phyloP scores from a whole-genome alignment of 1,139 yeast species.

The Yarrowia galli region DNA sequence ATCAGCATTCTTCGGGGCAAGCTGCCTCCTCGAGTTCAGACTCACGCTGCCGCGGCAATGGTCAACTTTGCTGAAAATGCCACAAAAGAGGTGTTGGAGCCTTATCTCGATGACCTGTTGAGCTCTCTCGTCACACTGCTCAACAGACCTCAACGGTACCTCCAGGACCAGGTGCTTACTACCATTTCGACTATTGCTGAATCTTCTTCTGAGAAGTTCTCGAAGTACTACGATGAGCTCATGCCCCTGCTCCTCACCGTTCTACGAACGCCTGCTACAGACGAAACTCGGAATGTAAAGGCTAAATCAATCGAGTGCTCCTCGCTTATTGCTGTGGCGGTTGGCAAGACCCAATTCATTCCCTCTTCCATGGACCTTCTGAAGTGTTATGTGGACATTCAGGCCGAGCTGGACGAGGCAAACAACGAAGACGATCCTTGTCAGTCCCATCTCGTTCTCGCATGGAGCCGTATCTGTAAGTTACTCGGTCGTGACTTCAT shows the following conservation, averaged over 20 bases:
- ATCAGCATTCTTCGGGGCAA: constrained; percentile 73
- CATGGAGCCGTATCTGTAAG: constrained; percentile 94
- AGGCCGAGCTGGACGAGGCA: constrained; percentile 50
- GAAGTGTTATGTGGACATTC: constrained; percentile 75
- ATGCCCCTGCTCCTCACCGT: constrained; percentile 90
- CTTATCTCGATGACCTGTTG: constrained; percentile 82
- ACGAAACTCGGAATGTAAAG: constrained; percentile 78
- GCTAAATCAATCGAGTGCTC: constrained; percentile 97
- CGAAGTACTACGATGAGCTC: constrained; percentile 90
- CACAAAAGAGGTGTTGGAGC: constrained; percentile 83
- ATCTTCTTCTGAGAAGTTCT: constrained; percentile 90
- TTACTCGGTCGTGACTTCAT: constrained; percentile 84
- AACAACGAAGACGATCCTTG: constrained; percentile 77
- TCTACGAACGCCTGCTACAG: constrained; percentile 77
- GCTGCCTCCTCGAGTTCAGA: constrained; percentile 84
- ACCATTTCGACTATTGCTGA: constrained; percentile 98
- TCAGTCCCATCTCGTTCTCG: constrained; percentile 85
- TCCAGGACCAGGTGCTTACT: constrained; percentile 95
- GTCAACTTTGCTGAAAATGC: constrained; percentile 96
- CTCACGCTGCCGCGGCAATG: constrained; percentile 98
- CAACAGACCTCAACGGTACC: constrained; percentile 87
- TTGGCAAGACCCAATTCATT: constrained; percentile 86
- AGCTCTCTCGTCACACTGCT: constrained; percentile 75
- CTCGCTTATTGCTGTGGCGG: constrained; percentile 94
- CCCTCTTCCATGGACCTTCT: constrained; percentile 80